Conservation (phyloP, 495 filamentous ascomycete species). For the Penicillium longicatenatum region DNA sequence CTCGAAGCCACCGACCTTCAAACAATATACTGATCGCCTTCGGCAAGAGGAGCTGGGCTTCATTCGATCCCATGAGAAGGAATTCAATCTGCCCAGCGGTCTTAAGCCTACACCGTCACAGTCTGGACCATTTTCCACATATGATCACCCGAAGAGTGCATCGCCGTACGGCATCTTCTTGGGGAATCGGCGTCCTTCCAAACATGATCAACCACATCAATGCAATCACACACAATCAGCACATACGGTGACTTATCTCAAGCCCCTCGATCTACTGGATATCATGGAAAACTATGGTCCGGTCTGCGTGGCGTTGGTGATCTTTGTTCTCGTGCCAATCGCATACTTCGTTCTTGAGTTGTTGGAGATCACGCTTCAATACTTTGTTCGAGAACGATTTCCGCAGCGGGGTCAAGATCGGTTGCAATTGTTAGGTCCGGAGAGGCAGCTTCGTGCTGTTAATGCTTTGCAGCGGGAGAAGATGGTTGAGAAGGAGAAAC, state of each 20-base stretch:
- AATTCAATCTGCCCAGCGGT: neutral
- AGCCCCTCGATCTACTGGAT: constrained; percentile 13
- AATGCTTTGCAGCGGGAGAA: constrained; percentile 17
- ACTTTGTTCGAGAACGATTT: constrained; percentile 18
- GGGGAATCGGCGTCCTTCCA: constrained; percentile 5
- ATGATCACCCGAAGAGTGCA: neutral
- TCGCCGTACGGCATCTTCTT: constrained; percentile 9
- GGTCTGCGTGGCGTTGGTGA: constrained; percentile 20
- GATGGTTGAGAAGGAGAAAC: constrained; percentile 14
- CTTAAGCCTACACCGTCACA: neutral
- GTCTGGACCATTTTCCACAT: neutral
- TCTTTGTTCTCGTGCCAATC: constrained; percentile 28
- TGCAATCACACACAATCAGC: neutral
- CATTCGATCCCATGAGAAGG: constrained; percentile 3
- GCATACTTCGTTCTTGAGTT: constrained; percentile 26
- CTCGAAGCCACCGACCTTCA: neutral
- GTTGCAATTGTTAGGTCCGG: constrained; percentile 19
- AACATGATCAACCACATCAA: neutral
- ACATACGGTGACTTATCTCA: constrained; percentile 7
- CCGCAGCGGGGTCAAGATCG: constrained; percentile 22
- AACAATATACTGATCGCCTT: neutral
- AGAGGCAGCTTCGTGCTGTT: constrained; percentile 23
- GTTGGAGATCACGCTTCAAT: constrained; percentile 14
- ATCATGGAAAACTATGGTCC: constrained; percentile 21
- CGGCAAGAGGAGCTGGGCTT: constrained; percentile 2